These are phyloP conservation scores for Microascus cirrosus DNA, from an alignment of 2,329 filamentous ascomycete genomes.

Conservation along the genomic window DNA sequence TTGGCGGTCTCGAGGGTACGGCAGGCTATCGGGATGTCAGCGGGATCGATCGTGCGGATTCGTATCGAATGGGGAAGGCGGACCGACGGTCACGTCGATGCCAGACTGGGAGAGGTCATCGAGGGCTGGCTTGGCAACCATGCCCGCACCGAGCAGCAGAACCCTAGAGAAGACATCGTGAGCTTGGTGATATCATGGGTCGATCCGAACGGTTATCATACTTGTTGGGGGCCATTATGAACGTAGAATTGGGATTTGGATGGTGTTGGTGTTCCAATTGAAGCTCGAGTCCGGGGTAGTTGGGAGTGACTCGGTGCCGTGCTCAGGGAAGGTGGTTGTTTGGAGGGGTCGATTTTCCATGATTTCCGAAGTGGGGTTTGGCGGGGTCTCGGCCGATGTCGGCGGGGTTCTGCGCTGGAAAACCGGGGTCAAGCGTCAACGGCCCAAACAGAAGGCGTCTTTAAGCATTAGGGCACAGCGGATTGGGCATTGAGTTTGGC, in stretches of 20 bases:
- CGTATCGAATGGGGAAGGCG: constrained; percentile 11
- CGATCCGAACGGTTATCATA: neutral
- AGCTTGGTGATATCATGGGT: neutral
- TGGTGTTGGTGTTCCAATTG: neutral
- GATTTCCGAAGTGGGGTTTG: neutral
- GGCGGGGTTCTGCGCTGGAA: neutral
- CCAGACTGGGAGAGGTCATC: constrained; percentile 51
- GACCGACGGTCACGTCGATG: constrained; percentile 55
- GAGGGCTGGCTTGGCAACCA: constrained; percentile 53
- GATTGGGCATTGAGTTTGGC: no score
- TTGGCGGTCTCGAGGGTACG: constrained; percentile 68
- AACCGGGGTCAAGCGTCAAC: neutral
- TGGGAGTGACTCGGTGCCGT: no score
- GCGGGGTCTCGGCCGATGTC: neutral
- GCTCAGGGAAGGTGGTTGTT: neutral
- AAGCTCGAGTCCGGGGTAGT: no score
- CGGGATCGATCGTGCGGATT: neutral
- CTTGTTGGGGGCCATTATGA: neutral
- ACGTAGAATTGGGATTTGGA: neutral
- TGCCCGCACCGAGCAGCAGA: constrained; percentile 30
- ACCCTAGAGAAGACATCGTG: neutral
- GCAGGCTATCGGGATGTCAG: constrained; percentile 47
- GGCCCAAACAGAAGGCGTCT: neutral
- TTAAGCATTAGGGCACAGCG: no score
- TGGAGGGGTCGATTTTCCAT: neutral